These are phyloP conservation scores for Trypanosoma scelopori DNA, from an alignment of 208 protist genomes.

Conservation along the genomic window DNA sequence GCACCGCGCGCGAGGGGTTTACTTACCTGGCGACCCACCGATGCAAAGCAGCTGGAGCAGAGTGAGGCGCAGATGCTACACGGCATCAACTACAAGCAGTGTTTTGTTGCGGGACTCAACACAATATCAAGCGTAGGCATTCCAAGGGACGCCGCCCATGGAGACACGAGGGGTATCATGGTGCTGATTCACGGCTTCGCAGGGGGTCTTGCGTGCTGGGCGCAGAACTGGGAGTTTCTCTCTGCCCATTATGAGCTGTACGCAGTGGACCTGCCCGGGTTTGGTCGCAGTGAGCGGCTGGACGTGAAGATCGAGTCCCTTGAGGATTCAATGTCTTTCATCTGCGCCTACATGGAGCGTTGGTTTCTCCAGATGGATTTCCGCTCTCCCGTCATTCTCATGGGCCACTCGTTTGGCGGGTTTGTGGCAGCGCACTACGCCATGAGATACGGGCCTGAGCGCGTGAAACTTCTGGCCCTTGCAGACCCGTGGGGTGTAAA, in stretches of 20 bases:
- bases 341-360: slow-evolving; percentile 34
- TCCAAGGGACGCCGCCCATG: slow-evolving; percentile 15
- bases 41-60: slow-evolving; percentile 27
- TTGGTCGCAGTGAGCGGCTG: slow-evolving; percentile 48
- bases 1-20: not conserved
- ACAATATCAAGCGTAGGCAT: slow-evolving; percentile 57
- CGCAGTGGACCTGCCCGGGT: slow-evolving; percentile 62
- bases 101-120: slow-evolving; percentile 40
- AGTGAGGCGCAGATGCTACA: slow-evolving; percentile 35
- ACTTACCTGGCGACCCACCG: slow-evolving; percentile 33
- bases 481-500: slow-evolving; percentile 70
- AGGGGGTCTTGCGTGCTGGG: slow-evolving; percentile 63
- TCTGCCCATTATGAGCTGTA: slow-evolving; percentile 43
- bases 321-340: slow-evolving; percentile 41
- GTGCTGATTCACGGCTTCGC: slow-evolving; percentile 69
- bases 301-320: slow-evolving; percentile 20
- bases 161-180: slow-evolving; percentile 29
- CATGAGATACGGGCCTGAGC: slow-evolving; percentile 26
- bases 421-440: slow-evolving; percentile 51
- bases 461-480: slow-evolving; percentile 38
- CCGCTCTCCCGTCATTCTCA: slow-evolving; percentile 33
- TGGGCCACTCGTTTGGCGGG: slow-evolving; percentile 66
- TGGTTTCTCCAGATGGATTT: slow-evolving; percentile 49
- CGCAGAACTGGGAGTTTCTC: slow-evolving; percentile 61
- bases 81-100: slow-evolving; percentile 30